phyloP scores from a whole-genome alignment of 2,329 filamentous ascomycete genomes.

The Pseudocercospora pini-densiflorae region DNA sequence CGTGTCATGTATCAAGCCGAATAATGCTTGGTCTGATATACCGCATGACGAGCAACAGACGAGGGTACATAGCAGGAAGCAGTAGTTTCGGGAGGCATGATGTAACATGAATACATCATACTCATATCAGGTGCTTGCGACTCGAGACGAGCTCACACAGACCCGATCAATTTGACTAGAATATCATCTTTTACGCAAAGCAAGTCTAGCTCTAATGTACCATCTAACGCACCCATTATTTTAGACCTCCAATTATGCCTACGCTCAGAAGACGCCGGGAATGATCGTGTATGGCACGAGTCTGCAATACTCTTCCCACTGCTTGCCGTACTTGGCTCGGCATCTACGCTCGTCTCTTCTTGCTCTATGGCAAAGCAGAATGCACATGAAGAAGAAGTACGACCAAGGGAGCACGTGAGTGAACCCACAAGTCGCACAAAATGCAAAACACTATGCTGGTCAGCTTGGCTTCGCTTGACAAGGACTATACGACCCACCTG shows the following conservation, averaged over 20 bases:
- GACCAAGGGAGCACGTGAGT: slow-evolving; percentile 26
- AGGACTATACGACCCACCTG: slow-evolving; percentile 5
- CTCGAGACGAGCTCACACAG: background rate
- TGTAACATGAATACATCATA: background rate
- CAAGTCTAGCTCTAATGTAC: background rate
- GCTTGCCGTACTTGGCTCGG: slow-evolving; percentile 26
- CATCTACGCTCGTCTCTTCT: slow-evolving; percentile 26
- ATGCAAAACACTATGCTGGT: slow-evolving; percentile 22
- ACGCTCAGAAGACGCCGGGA: slow-evolving; percentile 21
- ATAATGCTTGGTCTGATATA: background rate
- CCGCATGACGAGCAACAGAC: background rate
- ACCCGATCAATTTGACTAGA: background rate
- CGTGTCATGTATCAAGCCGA: background rate
- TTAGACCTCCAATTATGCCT: background rate
- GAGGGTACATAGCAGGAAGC: background rate
- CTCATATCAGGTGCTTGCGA: background rate
- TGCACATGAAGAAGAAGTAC: slow-evolving; percentile 28
- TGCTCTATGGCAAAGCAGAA: slow-evolving; percentile 22
- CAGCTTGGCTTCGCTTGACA: background rate
- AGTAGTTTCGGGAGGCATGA: background rate
- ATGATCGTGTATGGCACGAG: slow-evolving; percentile 25
- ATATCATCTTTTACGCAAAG: background rate
- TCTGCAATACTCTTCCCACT: slow-evolving; percentile 28
- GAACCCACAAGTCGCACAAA: slow-evolving; percentile 29
- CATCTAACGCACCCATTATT: background rate